Conservation (phyloP, 2,329 filamentous ascomycete species). For the Alternaria triticina region DNA sequence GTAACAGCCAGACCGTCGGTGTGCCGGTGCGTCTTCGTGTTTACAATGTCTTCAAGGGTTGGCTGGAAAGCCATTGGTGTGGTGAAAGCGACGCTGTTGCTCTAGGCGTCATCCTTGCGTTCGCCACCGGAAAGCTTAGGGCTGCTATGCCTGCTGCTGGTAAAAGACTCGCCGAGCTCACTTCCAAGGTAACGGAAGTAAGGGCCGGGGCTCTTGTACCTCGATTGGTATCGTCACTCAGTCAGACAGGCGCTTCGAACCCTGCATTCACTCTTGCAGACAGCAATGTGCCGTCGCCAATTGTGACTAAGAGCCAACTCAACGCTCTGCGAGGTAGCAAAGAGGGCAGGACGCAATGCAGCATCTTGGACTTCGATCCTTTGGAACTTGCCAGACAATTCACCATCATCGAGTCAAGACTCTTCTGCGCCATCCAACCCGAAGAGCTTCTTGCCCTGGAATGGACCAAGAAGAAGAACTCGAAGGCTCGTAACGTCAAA, state of each 20-base stretch:
- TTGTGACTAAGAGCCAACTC: conserved; percentile 78
- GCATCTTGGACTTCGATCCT: conserved; percentile 88
- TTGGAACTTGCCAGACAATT: conserved; percentile 90
- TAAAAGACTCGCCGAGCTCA: conserved; percentile 79
- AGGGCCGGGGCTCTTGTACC: conserved; percentile 77
- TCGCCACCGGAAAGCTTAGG: conserved; percentile 76
- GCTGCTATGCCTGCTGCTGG: conserved; percentile 76
- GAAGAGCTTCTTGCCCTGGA: conserved; percentile 91
- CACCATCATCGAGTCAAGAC: conserved; percentile 86
- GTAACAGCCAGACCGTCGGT: conserved; percentile 75
- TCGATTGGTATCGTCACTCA: conserved; percentile 81
- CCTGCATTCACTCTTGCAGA: conserved; percentile 74
- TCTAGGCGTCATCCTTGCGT: conserved; percentile 75
- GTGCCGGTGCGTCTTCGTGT: conserved; percentile 85
- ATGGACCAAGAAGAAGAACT: conserved; percentile 88
- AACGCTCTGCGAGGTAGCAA: conserved; percentile 76
- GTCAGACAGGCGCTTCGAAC: conserved; percentile 81
- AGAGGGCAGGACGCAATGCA: conserved; percentile 70
- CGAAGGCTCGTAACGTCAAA: conserved; percentile 84
- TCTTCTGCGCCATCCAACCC: conserved; percentile 90
- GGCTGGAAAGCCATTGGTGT: conserved; percentile 96
- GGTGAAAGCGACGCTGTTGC: conserved; percentile 79
- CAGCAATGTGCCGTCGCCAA: conserved; percentile 71
- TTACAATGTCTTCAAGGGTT: conserved; percentile 96
- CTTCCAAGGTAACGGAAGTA: conserved; percentile 75